A percentile compares a stretch with the other conserved stretches of the same genome.
phyloP scores from a whole-genome alignment of 352 stramenopile genomes.

The Globisporangium cylindrosporum region DNA sequence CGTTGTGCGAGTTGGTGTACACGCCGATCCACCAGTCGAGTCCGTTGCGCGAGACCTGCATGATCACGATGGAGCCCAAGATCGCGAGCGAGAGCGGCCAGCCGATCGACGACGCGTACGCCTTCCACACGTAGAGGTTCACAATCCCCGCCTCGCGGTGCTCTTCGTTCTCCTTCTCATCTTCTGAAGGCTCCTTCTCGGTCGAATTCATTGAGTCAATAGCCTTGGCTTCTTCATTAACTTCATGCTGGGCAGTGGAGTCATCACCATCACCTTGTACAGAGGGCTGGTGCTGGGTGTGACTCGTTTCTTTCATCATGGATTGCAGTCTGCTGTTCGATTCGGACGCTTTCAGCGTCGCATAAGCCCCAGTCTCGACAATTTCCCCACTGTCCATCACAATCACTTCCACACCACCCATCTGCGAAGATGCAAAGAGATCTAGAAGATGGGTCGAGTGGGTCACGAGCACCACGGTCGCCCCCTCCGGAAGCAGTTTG shows the following conservation, averaged over 20 bases:
- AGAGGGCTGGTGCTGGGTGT: slow-evolving; percentile 1
- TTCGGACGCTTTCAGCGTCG: slow-evolving; percentile 20
- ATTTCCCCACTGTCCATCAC: slow-evolving; percentile 58
- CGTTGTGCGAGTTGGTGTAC: slow-evolving; percentile 62
- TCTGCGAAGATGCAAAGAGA: slow-evolving; percentile 32
- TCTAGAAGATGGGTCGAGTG: slow-evolving; percentile 70
- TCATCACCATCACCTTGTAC: neutral
- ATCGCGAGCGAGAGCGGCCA: slow-evolving; percentile 43
- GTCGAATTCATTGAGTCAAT: neutral
- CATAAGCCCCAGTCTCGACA: slow-evolving; percentile 40
- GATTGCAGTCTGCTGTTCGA: slow-evolving; percentile 26
- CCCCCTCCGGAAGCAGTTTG: slow-evolving; percentile 40
- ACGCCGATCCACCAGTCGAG: slow-evolving; percentile 84
- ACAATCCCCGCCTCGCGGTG: slow-evolving; percentile 60
- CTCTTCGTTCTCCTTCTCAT: slow-evolving; percentile 27
- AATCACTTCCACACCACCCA: slow-evolving; percentile 32
- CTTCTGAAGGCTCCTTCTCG: neutral
- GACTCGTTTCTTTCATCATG: slow-evolving; percentile 20
- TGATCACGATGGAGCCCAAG: slow-evolving; percentile 47
- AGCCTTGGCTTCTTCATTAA: neutral
- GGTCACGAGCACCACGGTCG: slow-evolving; percentile 74
- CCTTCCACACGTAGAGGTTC: slow-evolving; percentile 53
- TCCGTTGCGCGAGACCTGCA: slow-evolving; percentile 79
- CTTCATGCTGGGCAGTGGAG: neutral
- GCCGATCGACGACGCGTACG: slow-evolving; percentile 55